phyloP scores from a whole-genome alignment of 768 basidiomycete species.

The Boletus rubroflammeus region DNA sequence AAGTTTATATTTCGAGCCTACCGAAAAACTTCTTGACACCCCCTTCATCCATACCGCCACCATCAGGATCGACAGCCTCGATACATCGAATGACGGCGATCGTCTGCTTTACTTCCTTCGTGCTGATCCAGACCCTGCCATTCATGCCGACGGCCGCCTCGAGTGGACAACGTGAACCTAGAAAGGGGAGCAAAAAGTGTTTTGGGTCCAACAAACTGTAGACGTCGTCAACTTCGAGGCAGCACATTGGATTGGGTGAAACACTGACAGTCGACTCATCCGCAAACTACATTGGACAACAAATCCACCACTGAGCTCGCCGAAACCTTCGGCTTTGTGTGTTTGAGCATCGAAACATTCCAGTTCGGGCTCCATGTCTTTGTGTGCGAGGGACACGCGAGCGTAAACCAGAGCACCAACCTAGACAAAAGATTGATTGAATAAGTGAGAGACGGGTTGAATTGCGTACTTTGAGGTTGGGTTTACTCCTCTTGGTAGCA shows the following conservation, averaged over 20 bases:
- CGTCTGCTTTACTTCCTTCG: conserved; percentile 68
- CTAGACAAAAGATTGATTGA: conserved; percentile 38
- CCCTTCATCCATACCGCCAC: conserved; percentile 55
- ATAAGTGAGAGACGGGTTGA: neutral
- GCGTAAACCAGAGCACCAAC: conserved; percentile 90
- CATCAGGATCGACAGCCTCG: conserved; percentile 75
- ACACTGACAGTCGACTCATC: conserved; percentile 77
- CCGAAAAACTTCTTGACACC: conserved; percentile 52
- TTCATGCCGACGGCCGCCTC: conserved; percentile 90
- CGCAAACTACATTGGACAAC: conserved; percentile 76
- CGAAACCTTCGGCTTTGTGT: conserved; percentile 88
- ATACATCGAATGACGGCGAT: conserved; percentile 78
- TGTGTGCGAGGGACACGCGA: conserved; percentile 87
- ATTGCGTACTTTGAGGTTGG: conserved; percentile 76
- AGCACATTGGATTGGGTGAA: conserved; percentile 2
- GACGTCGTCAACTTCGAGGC: conserved; percentile 1
- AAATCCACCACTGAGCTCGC: conserved; percentile 89
- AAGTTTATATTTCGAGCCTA: conserved; percentile 38
- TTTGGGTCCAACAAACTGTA: conserved; percentile 72
- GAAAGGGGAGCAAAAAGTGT: conserved; percentile 76
- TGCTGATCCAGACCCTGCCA: conserved; percentile 85
- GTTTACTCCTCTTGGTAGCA: conserved; percentile 90
- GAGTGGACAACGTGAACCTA: conserved; percentile 80
- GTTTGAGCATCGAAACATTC: conserved; percentile 96
- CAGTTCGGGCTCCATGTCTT: conserved; percentile 97